phyloP scores from a whole-genome alignment of 352 stramenopile genomes.

The Hyaloperonospora brassicae region DNA sequence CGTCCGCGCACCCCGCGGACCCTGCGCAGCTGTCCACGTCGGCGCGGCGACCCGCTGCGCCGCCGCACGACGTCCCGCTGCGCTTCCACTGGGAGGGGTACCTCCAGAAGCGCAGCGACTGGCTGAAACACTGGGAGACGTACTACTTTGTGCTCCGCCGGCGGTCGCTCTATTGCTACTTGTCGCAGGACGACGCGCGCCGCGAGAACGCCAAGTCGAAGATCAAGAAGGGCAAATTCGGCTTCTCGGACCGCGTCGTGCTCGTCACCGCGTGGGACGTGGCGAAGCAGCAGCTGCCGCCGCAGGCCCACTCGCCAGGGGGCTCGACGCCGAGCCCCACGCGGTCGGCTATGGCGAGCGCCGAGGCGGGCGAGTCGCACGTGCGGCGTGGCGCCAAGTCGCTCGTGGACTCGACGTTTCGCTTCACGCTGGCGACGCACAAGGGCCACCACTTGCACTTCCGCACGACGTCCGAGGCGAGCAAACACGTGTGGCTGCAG shows the following conservation, averaged over 20 bases:
- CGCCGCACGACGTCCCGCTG: constrained; percentile 34
- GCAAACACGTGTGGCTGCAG: constrained; percentile 77
- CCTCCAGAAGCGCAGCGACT: constrained; percentile 83
- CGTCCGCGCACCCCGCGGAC: background rate
- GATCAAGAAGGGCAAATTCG: constrained; percentile 86
- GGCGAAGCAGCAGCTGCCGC: constrained; percentile 25
- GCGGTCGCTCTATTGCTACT: constrained; percentile 69
- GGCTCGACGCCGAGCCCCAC: background rate
- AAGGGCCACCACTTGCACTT: constrained; percentile 84
- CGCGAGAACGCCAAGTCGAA: constrained; percentile 77
- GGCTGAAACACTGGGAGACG: constrained; percentile 86
- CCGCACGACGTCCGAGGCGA: constrained; percentile 73
- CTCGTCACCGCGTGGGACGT: constrained; percentile 71
- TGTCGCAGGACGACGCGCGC: constrained; percentile 71
- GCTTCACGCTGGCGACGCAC: constrained; percentile 75
- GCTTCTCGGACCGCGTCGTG: constrained; percentile 70
- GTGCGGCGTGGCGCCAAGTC: background rate
- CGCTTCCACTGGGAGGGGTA: constrained; percentile 80
- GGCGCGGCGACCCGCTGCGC: background rate
- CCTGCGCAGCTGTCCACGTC: background rate
- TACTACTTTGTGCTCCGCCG: constrained; percentile 82
- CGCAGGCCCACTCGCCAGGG: background rate
- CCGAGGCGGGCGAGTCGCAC: constrained; percentile 1
- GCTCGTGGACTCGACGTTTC: constrained; percentile 37
- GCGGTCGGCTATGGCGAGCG: background rate